Conservation (phyloP, 192 early-diverging fungal species). For the Diversispora epigaea region DNA sequence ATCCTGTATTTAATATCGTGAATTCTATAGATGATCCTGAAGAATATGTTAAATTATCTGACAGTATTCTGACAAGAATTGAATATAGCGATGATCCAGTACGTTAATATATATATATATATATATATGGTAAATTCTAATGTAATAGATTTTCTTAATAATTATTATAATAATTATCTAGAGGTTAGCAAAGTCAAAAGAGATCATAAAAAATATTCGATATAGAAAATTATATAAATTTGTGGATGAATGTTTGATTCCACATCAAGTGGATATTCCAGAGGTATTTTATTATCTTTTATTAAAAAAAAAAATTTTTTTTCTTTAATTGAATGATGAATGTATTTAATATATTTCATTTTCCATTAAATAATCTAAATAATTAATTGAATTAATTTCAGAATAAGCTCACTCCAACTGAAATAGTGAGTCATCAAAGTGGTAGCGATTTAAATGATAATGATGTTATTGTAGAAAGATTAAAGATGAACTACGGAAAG, state of each 20-base stretch:
- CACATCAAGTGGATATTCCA: constrained; percentile 41
- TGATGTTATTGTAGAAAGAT: constrained; percentile 75
- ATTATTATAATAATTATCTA: neutral
- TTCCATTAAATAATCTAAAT: constrained; percentile 3
- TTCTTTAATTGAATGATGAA: constrained; percentile 45
- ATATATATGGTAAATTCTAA: neutral
- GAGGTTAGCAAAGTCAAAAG: constrained; percentile 64
- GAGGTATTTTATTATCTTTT: too few relatives aligned
- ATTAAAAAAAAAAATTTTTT: too few relatives aligned
- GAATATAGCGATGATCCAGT: constrained; percentile 54
- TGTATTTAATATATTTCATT: constrained; percentile 37
- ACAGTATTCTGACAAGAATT: constrained; percentile 76
- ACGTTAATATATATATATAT: neutral
- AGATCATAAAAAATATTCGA: constrained; percentile 72
- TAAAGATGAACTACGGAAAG: constrained; percentile 83
- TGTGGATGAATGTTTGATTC: constrained; percentile 74
- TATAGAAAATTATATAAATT: constrained; percentile 84
- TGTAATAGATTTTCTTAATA: neutral
- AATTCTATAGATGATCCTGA: constrained; percentile 61
- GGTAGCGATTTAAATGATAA: constrained; percentile 60
- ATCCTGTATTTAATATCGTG: constrained; percentile 64
- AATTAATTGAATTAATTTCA: neutral
- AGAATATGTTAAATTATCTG: constrained; percentile 76
- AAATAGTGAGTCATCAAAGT: constrained; percentile 62
- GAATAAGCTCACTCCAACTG: constrained; percentile 45